Evolutionary conservation across 129 eudicot genomes (phyloP), one percentile per base, ranked within the genome.

Genomic region (Flaveria ramosissima): DNA sequence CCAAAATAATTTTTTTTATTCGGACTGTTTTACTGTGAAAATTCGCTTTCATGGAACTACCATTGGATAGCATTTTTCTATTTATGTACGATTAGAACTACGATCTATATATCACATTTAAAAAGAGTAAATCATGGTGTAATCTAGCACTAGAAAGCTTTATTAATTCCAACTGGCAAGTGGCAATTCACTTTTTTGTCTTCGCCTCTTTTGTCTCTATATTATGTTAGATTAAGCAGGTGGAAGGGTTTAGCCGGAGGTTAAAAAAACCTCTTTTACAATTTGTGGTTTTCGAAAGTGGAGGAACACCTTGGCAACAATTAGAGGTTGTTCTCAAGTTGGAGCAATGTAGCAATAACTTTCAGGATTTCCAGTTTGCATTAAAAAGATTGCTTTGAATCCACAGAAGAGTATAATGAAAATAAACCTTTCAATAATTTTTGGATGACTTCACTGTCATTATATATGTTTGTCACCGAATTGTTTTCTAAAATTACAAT

Each of bases 171-270:
- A 65, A 36, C 50, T 65, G 20, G 53, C 9, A 53, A 53, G 23
- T 53, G 60, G 52, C 72, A 41, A 67, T 19, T 67, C n/a, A 67
- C 24, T 42, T 67, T 67, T 53, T 53, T 63, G 60, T 17, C 32
- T 42, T 8, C 9, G 2, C 1, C 39, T 32, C 39, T 32, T 42
- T n/a, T 6, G 9, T 30, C 8, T 67, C 24, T 19, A 12, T 64
- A 7, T 64, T 23, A 64, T 64, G 10, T 64, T 16, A n/a, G 21
- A 52, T n/a, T 7, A 52, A n/a, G 21, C 59, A 16, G 9, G 59
- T 20, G 19, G 9, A 52, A 52, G 21, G 59, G 9, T 1, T 52
- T 52, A 52, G 59, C 9, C 30, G 15, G 63, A 19, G 30, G 30
- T 57, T 20, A 21, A 56, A 17, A 21, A n/a, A 8, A 19, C 10